Evolutionary conservation across 2,329 filamentous ascomycete species (phyloP), one percentile per base, ranked within the genome.

Genomic region (Zymoseptoria passerinii): DNA sequence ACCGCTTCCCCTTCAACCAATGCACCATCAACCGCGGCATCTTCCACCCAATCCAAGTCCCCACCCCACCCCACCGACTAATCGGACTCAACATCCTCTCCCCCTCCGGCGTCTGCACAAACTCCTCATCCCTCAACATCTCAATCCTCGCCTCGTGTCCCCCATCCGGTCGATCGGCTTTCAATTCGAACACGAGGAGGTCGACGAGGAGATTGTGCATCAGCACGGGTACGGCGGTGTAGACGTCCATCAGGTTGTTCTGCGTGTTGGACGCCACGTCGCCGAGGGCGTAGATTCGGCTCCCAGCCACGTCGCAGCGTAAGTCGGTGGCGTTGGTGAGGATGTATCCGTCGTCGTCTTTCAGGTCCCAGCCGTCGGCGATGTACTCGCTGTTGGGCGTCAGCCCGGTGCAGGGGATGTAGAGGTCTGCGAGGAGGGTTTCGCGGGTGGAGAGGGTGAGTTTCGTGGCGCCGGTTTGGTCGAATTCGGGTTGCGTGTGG

Each of bases 271-370:
- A 61, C 4, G 71, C 71, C 29, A 65, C 69, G 62, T 75, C 72
- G 54, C 72, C 73, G 44, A 74, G 61, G 52, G 69, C 69, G 61
- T 73, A 75, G 55, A 74, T 66, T 13, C 71, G 60, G 1, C 64
- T 57, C 8, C 70, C 65, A 0, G 61, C 68, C 20, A 53, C 62
- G 20, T 69, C 63, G 50, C 65, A 58, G 2, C 72, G 71, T 55
- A 73, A 63, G 7, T 70, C 72, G 18, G 57, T 52, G 2, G 56
- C 28, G 57, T 71, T 64, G 5, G 66, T 68, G 16, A 55, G 55
- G 50, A 72, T 60, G 48, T 71, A 70, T 13, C 69, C 67, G 3
- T 61, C 51, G 9, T 58, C 59, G 57, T 70, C 65, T 20, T 71
- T 62, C 3, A 74, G 63, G 10, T 51, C 35, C 35, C 35, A 44